phyloP scores from a whole-genome alignment of 169 alveolate genomes.

The Cryptosporidium meleagridis region DNA sequence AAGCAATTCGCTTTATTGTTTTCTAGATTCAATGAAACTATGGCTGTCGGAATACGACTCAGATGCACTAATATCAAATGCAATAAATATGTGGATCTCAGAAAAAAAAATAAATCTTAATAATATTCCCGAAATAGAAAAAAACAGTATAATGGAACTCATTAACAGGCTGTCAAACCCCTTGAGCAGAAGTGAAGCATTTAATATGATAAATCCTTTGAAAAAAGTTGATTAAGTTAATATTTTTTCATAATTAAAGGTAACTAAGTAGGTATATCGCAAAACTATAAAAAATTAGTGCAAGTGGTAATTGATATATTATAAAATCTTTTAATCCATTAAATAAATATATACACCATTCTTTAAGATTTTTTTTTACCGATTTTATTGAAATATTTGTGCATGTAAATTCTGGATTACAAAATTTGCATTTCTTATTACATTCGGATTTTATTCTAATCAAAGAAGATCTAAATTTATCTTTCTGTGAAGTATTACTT shows the following conservation, averaged over 20 bases:
- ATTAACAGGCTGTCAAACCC: slow-evolving; percentile 24
- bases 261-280: slow-evolving; percentile 4
- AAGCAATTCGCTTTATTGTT: background rate
- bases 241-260: background rate
- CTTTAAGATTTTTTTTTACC: background rate
- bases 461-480: background rate
- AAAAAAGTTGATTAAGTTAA: background rate
- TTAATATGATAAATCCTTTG: slow-evolving; percentile 7
- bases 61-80: slow-evolving; percentile 44
- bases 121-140: background rate
- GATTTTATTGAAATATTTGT: background rate
- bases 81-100: slow-evolving; percentile 63
- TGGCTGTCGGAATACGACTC: slow-evolving; percentile 53
- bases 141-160: slow-evolving; percentile 12
- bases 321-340: background rate
- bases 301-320: slow-evolving; percentile 36
- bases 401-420: background rate
- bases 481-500: background rate
- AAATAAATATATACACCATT: background rate
- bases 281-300: slow-evolving; percentile 50
- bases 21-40: slow-evolving; percentile 58
- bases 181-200: slow-evolving; percentile 53
- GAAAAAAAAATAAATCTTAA: slow-evolving; percentile 51
- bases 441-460: background rate
- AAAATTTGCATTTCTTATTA: background rate